Conservation (phyloP, 306 rosid species). For the Vigna trinervia region DNA sequence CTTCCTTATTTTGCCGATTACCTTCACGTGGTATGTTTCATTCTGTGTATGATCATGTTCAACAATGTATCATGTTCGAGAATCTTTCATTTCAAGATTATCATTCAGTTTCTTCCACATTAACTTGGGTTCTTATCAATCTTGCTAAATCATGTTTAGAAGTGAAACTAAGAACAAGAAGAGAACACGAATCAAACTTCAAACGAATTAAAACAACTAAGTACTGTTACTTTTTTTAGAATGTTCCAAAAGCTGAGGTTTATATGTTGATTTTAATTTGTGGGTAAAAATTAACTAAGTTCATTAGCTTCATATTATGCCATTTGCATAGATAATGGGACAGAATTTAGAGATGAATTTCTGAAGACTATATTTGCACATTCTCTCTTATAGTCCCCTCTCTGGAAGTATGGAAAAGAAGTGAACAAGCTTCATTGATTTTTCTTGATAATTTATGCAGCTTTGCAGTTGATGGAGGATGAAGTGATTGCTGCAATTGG, state of each 20-base stretch:
- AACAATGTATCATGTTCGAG: slow-evolving; percentile 7
- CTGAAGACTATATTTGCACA: neutral
- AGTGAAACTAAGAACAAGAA: neutral
- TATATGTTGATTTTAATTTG: neutral
- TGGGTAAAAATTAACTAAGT: neutral
- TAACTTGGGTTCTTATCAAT: slow-evolving; percentile 3
- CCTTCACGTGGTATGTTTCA: slow-evolving; percentile 1
- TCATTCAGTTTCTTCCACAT: slow-evolving; percentile 15
- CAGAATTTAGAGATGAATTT: neutral
- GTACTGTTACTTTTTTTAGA: neutral
- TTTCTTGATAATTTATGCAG: slow-evolving; percentile 63
- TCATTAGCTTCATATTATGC: neutral
- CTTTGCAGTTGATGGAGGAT: slow-evolving; percentile 83
- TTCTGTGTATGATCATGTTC: slow-evolving; percentile 1
- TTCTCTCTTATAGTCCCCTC: neutral
- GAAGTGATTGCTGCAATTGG: slow-evolving; percentile 84
- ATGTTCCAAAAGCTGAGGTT: neutral
- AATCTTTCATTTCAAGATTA: slow-evolving; percentile 12
- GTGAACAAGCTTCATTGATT: slow-evolving; percentile 34
- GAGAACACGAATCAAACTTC: neutral
- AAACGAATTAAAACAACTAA: neutral
- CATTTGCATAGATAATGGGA: neutral
- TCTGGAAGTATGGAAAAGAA: slow-evolving; percentile 13
- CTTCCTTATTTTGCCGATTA: neutral
- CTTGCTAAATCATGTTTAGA: slow-evolving; percentile 20